Evolutionary conservation across 129 eudicot genomes (phyloP).

Genomic region (sunflower (Helianthus annuus)): HanXRQr2.0-SUNRISE NC_035446.2:111158791-111159290

Average conservation of each 20-base stretch:
- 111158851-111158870: too few relatives aligned
- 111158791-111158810: too few relatives aligned
- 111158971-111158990: too few relatives aligned
- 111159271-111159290: constrained; percentile 43
- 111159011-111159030: background rate
- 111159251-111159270: constrained; percentile 48
- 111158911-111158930: too few relatives aligned
- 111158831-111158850: too few relatives aligned
- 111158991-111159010: background rate
- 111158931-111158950: too few relatives aligned
- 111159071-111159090: constrained; percentile 94
- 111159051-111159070: constrained; percentile 61
- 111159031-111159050: constrained; percentile 5
- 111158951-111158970: too few relatives aligned
- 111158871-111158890: too few relatives aligned
- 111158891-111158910: too few relatives aligned
- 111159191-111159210: constrained; percentile 97
- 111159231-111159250: constrained; percentile 81
- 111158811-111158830: too few relatives aligned
- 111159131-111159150: constrained; percentile 8
- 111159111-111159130: constrained; percentile 24
- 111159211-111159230: constrained; percentile 88
- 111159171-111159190: constrained; percentile 83
- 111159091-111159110: constrained; percentile 27
- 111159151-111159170: background rate